phyloP scores from a whole-genome alignment of 1,139 yeast genomes.

The Pichia cactophila region DNA sequence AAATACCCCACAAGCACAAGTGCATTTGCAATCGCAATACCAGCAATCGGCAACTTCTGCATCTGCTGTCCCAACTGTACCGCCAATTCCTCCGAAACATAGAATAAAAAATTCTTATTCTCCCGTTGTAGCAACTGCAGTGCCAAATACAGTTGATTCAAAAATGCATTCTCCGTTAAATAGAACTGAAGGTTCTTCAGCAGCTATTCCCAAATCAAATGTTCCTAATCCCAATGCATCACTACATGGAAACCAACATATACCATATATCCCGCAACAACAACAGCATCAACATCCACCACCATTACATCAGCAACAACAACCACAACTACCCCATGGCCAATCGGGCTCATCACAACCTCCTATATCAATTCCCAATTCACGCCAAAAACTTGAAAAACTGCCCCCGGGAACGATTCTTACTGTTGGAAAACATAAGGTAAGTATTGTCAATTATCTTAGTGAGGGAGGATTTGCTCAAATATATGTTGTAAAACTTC shows the following conservation, averaged over 20 bases:
- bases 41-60: not conserved
- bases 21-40: not conserved
- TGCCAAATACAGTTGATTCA: not conserved
- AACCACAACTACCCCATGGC: not conserved
- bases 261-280: not conserved
- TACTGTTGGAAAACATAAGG: slow-evolving; percentile 23
- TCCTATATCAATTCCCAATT: too few species aligned
- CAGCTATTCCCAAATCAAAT: not conserved
- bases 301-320: not conserved
- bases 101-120: not conserved
- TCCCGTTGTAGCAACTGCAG: not conserved
- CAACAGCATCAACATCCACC: not conserved
- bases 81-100: not conserved
- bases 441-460: slow-evolving; percentile 21
- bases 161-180: not conserved
- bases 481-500: slow-evolving; percentile 56
- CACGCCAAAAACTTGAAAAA: slow-evolving; percentile 11
- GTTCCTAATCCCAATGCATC: not conserved
- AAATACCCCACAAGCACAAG: not conserved
- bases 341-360: not conserved
- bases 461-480: slow-evolving; percentile 64
- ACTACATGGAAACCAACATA: not conserved
- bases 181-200: too few species aligned
- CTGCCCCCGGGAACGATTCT: slow-evolving; percentile 21
- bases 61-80: not conserved